These are phyloP conservation scores for Coelastrella sp. DNA, from an alignment of 139 green algal genomes.

Conservation along the genomic window DNA sequence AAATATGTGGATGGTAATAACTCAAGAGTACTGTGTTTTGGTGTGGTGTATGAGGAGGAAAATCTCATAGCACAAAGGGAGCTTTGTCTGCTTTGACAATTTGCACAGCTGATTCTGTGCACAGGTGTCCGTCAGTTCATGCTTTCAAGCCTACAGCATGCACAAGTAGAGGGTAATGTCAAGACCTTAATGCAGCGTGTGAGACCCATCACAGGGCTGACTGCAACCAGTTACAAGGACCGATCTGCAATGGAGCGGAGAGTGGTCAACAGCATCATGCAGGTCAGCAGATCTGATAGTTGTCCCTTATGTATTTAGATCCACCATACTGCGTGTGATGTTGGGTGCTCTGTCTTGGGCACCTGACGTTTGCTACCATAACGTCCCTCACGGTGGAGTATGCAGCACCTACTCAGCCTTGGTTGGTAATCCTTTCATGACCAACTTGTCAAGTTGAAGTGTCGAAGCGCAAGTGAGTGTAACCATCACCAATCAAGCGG, in stretches of 20 bases:
- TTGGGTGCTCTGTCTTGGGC: neutral
- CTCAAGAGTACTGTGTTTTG: too few relatives aligned
- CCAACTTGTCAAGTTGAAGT: too few relatives aligned
- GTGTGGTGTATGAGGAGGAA: too few relatives aligned
- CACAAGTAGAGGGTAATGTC: constrained; percentile 50
- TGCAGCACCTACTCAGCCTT: too few relatives aligned
- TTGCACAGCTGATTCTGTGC: neutral
- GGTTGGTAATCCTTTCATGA: too few relatives aligned
- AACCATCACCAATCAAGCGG: too few relatives aligned
- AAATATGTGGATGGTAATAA: too few relatives aligned
- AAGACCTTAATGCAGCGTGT: constrained; percentile 59
- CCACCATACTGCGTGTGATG: too few relatives aligned
- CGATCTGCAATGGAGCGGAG: constrained; percentile 38
- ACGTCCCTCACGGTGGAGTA: neutral
- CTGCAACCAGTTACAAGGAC: neutral
- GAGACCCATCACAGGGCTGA: constrained; percentile 60
- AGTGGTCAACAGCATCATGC: constrained; percentile 69
- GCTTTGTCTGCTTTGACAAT: too few relatives aligned
- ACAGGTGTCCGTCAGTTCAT: constrained; percentile 60
- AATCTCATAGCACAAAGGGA: too few relatives aligned
- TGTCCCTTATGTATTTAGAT: too few relatives aligned
- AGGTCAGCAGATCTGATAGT: constrained; percentile 53
- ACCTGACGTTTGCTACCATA: neutral
- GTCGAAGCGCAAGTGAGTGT: too few relatives aligned
- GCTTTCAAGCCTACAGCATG: constrained; percentile 23